phyloP scores from a whole-genome alignment of 306 rosid genomes.

The Luffa aegyptiaca region DNA sequence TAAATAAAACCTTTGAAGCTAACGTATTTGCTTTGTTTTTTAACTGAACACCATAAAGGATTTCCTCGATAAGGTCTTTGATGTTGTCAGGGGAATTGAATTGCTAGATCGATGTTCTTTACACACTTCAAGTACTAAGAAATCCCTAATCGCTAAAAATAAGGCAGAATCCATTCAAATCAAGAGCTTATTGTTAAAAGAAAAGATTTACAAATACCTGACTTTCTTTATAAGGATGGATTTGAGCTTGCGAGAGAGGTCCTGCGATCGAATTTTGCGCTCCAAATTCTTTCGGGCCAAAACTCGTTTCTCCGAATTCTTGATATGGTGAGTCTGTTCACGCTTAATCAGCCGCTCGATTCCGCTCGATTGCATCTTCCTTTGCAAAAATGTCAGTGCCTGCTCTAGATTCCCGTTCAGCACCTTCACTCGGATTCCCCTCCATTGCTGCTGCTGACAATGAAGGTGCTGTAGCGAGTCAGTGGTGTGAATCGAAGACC shows the following conservation, averaged over 20 bases:
- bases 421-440: conserved; percentile 76
- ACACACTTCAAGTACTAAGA: neutral
- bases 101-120: neutral
- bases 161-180: neutral
- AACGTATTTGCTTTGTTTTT: too few species aligned
- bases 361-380: conserved; percentile 75
- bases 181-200: neutral
- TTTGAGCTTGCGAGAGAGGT: conserved; percentile 69
- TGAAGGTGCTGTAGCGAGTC: conserved; percentile 4
- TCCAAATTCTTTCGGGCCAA: conserved; percentile 60
- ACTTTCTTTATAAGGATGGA: conserved; percentile 72
- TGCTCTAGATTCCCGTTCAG: conserved; percentile 49
- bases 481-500: conserved; percentile 15
- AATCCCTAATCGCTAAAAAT: neutral
- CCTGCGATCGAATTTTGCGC: conserved; percentile 48
- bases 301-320: conserved; percentile 86
- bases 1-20: neutral
- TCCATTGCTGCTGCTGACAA: conserved; percentile 43
- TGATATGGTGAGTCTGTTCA: conserved; percentile 57
- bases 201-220: conserved; percentile 36
- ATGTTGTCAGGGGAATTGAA: neutral
- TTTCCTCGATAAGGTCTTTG: neutral
- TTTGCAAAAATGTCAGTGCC: conserved; percentile 56
- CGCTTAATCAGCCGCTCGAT: conserved; percentile 71
- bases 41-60: neutral